phyloP scores from a whole-genome alignment of 192 early-diverging fungal species.

The Phycomyces nitens region DNA sequence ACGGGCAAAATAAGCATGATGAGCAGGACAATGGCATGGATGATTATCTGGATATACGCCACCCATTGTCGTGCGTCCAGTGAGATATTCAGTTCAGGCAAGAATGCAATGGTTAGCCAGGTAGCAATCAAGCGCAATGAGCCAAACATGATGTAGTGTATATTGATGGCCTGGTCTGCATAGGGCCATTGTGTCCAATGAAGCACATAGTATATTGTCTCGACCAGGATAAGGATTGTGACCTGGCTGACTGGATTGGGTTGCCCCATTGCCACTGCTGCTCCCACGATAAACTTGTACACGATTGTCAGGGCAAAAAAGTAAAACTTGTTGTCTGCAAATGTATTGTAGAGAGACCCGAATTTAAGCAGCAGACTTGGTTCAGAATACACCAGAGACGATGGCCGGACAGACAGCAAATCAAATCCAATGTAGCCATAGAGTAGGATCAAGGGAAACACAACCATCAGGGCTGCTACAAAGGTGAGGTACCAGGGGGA shows the following conservation, averaged over 20 bases:
- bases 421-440: constrained; percentile 31
- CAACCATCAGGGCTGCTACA: constrained; percentile 25
- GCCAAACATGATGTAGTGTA: constrained; percentile 32
- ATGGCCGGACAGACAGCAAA: constrained; percentile 26
- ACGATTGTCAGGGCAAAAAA: constrained; percentile 38
- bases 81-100: constrained; percentile 12
- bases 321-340: constrained; percentile 33
- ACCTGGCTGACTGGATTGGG: constrained; percentile 35
- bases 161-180: constrained; percentile 31
- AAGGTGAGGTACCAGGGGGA: constrained; percentile 25
- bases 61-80: constrained; percentile 26
- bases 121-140: constrained; percentile 26
- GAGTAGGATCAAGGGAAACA: constrained; percentile 26
- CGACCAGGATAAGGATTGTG: constrained; percentile 33
- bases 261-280: constrained; percentile 29
- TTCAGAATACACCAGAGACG: constrained; percentile 28
- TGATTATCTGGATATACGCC: constrained; percentile 37
- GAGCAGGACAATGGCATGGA: constrained; percentile 33
- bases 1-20: constrained; percentile 35
- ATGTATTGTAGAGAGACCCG: constrained; percentile 40
- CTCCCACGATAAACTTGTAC: constrained; percentile 32
- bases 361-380: constrained; percentile 29
- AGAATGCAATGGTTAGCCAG: constrained; percentile 32
- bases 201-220: constrained; percentile 32
- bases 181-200: constrained; percentile 37